Evolutionary conservation across 2,329 filamentous ascomycete genomes (phyloP), one percentile per base, ranked within the genome.

Genomic region (Hysterium pulicare): DNA sequence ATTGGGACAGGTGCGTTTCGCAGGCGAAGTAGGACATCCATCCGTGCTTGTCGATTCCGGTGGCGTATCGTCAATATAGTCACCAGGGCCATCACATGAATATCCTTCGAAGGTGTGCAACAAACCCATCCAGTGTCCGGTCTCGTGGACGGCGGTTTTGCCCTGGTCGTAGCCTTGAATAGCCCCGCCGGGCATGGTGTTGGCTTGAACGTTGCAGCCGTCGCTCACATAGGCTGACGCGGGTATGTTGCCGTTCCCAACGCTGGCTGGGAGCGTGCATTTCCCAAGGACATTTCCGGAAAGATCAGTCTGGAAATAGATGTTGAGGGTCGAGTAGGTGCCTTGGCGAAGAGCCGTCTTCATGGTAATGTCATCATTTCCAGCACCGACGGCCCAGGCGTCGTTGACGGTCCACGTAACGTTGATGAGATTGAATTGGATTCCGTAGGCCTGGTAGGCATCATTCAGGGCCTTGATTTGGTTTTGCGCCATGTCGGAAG

Each of bases 251-350:
- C 67, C 69, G 44, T 70, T 59, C 13, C 59, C 67, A 8, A 74
- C 57, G 41, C 62, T 53, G 5, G 61, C 59, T 4, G 69, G 69
- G 16, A 80, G 62, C 0, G 74, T 78, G 64, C 78, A 81, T 40
- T 75, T 75, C 2, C 78, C 78, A 2, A 82, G 68, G 3, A 80
- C 61, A 38, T 59, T 60, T 40, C 66, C 65, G 5, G 55, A 44
- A 20, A 81, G 68, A 42, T 80, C 69, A 23, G 74, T 75, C 59
- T 81, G 75, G 66, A 81, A 81, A 65, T 81, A 82, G 45, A 82
- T 66, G 58, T 82, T 82, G 26, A 81, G 68, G 1, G 72, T 71
- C 30, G 54, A 48, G 61, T 82, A 82, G 30, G 59, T 72, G 39
- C 79, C 78, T 44, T 71, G 64, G 17, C 77, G 75, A 2, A 81